Evolutionary conservation across 495 filamentous ascomycete genomes (phyloP).

Genomic region (Penicillium dipodomyicola): DNA sequence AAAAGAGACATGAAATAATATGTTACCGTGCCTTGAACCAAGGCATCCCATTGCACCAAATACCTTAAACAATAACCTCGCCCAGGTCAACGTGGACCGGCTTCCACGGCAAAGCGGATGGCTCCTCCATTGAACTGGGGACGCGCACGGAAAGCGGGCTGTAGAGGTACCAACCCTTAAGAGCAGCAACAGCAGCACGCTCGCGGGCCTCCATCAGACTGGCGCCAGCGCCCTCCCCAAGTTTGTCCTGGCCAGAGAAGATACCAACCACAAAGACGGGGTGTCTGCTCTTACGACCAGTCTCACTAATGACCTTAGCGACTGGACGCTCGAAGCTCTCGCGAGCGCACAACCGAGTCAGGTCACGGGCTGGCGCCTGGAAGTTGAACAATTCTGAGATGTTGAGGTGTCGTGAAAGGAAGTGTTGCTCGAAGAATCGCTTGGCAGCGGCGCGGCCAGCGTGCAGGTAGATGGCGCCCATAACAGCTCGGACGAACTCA

Average conservation of each 20-base stretch:
- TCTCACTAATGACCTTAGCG: slow-evolving; percentile 82
- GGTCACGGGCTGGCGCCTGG: slow-evolving; percentile 73
- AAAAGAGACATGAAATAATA: slow-evolving; percentile 28
- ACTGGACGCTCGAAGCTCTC: slow-evolving; percentile 88
- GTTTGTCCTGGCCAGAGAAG: slow-evolving; percentile 79
- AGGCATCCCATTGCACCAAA: slow-evolving; percentile 12
- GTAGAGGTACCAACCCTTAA: slow-evolving; percentile 97
- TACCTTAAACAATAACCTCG: slow-evolving; percentile 72
- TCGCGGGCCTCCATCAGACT: slow-evolving; percentile 73
- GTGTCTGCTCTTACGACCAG: slow-evolving; percentile 73
- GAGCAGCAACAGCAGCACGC: slow-evolving; percentile 73
- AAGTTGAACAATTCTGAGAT: slow-evolving; percentile 77
- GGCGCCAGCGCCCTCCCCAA: slow-evolving; percentile 79
- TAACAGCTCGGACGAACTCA: slow-evolving; percentile 72
- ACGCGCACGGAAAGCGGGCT: slow-evolving; percentile 68
- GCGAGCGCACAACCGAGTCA: slow-evolving; percentile 73
- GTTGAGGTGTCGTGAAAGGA: slow-evolving; percentile 76
- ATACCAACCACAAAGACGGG: slow-evolving; percentile 96
- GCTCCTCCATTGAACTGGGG: slow-evolving; percentile 76
- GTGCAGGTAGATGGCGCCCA: slow-evolving; percentile 84
- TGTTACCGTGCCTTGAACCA: slow-evolving; percentile 22
- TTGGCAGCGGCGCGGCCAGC: slow-evolving; percentile 65
- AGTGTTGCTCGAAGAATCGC: slow-evolving; percentile 76
- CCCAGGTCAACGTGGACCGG: slow-evolving; percentile 86
- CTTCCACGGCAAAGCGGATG: slow-evolving; percentile 65